These are phyloP conservation scores for Periconia digitata DNA, from an alignment of 2,329 filamentous ascomycete species.

Conservation along the genomic window DNA sequence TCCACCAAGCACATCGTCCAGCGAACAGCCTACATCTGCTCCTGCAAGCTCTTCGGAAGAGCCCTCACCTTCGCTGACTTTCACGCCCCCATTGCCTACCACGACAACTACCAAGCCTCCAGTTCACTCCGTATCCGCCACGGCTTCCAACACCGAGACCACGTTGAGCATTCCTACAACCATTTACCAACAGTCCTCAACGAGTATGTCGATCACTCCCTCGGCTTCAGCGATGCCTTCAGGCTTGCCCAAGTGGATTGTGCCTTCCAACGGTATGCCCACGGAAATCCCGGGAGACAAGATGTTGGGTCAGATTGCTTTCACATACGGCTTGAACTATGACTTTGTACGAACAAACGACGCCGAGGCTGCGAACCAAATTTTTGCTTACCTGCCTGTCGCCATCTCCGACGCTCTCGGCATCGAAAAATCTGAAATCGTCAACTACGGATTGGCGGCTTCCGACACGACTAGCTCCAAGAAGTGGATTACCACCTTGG, in stretches of 20 bases:
- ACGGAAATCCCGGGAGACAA: conserved; percentile 61
- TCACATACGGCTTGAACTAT: conserved; percentile 80
- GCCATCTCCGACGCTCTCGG: conserved; percentile 69
- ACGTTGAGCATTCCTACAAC: conserved; percentile 60
- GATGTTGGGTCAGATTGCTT: conserved; percentile 79
- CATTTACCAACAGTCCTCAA: conserved; percentile 60
- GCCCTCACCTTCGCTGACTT: conserved; percentile 18
- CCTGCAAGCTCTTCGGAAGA: conserved; percentile 6
- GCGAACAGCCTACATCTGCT: conserved; percentile 5
- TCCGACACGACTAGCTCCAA: conserved; percentile 69
- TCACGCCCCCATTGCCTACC: conserved; percentile 21
- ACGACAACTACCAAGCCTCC: conserved; percentile 20
- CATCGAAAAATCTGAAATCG: conserved; percentile 53
- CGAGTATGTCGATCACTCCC: conserved; percentile 42
- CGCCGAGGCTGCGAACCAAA: conserved; percentile 69
- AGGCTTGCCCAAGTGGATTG: conserved; percentile 72
- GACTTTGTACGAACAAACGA: conserved; percentile 72
- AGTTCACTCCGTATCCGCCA: conserved; percentile 48
- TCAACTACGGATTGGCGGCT: conserved; percentile 72
- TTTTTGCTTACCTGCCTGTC: conserved; percentile 75
- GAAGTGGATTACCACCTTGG: conserved; percentile 81
- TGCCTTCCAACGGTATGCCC: conserved; percentile 64
- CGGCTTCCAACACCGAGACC: conserved; percentile 50
- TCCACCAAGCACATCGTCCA: background rate
- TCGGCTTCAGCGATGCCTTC: conserved; percentile 59